Percentiles rank a stretch among this genome's conserved stretches.
phyloP scores from a whole-genome alignment of 345 rosid species.

The Turritis glabra region DNA sequence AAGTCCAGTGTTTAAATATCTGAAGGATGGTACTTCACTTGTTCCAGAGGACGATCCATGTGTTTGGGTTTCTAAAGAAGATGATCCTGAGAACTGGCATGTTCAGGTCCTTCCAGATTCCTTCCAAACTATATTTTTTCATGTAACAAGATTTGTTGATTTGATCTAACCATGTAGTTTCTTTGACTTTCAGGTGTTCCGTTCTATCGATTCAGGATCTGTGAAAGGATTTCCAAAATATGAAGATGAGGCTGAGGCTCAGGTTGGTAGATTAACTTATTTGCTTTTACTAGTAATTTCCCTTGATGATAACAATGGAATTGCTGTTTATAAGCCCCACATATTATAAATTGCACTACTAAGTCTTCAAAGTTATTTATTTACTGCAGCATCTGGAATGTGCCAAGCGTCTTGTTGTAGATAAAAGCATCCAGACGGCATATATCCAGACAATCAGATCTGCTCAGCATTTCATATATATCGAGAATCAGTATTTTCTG shows the following conservation, averaged over 20 bases:
- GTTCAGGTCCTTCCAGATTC: slow-evolving; percentile 60
- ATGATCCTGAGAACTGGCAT: slow-evolving; percentile 77
- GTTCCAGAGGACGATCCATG: slow-evolving; percentile 57
- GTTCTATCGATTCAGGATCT: slow-evolving; percentile 86
- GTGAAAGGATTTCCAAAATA: slow-evolving; percentile 77
- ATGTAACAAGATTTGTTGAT: neutral
- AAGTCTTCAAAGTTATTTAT: slow-evolving; percentile 14
- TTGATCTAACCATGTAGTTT: neutral
- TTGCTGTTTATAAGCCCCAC: slow-evolving; percentile 10
- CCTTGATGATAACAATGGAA: neutral
- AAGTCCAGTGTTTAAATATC: slow-evolving; percentile 53
- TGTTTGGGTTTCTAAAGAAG: slow-evolving; percentile 55
- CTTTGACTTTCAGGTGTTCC: slow-evolving; percentile 58
- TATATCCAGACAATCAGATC: slow-evolving; percentile 97
- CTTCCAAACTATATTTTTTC: neutral
- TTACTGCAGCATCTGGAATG: slow-evolving; percentile 69
- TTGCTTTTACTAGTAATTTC: slow-evolving; percentile 6
- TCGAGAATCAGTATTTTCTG: slow-evolving; percentile 96
- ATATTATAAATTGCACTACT: slow-evolving; percentile 2
- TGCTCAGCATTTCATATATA: slow-evolving; percentile 92
- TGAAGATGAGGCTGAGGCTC: slow-evolving; percentile 42
- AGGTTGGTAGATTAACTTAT: slow-evolving; percentile 47
- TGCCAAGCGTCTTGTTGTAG: slow-evolving; percentile 72
- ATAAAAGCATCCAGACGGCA: slow-evolving; percentile 93
- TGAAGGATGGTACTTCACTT: slow-evolving; percentile 44